A percentile compares a stretch with the other conserved stretches of the same genome.
These are phyloP conservation scores for Claviceps quebecensis DNA, from an alignment of 2,329 filamentous ascomycete species.

Conservation along the genomic window DNA sequence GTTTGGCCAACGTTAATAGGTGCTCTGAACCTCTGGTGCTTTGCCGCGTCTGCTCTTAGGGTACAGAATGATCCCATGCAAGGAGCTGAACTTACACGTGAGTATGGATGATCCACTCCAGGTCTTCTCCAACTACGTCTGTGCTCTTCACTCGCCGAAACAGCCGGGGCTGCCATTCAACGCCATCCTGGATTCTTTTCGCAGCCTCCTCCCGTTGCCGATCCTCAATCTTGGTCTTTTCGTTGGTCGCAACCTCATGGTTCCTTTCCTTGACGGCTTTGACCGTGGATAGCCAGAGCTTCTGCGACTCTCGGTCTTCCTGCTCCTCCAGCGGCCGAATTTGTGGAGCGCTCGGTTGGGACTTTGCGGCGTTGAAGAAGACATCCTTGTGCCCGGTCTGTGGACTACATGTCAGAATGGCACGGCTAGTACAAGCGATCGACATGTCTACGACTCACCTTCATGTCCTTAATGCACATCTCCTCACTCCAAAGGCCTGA, in stretches of 20 bases:
- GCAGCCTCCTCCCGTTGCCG: constrained; percentile 81
- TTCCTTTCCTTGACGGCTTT: constrained; percentile 72
- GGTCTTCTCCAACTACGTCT: constrained; percentile 72
- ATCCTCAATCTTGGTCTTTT: constrained; percentile 94
- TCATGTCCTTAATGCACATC: constrained; percentile 79
- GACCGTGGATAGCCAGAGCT: constrained; percentile 69
- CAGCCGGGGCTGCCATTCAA: constrained; percentile 78
- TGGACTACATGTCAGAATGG: background rate
- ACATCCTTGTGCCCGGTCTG: constrained; percentile 81
- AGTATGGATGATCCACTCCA: constrained; percentile 92
- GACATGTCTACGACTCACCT: constrained; percentile 33
- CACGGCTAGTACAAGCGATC: background rate
- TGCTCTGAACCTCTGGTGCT: background rate
- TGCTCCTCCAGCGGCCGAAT: constrained; percentile 75
- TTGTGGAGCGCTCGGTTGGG: constrained; percentile 60
- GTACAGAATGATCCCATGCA: background rate
- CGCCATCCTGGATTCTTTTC: constrained; percentile 57
- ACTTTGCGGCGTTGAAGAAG: constrained; percentile 72
- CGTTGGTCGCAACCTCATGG: constrained; percentile 78
- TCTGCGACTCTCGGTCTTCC: constrained; percentile 78
- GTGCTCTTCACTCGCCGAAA: constrained; percentile 65
- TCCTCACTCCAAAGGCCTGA: constrained; percentile 89
- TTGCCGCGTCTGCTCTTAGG: background rate
- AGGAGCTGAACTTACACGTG: constrained; percentile 48
- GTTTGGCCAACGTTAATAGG: constrained; percentile 8